phyloP scores from a whole-genome alignment of 169 alveolate genomes.

The Cryptosporidium baileyi region DNA sequence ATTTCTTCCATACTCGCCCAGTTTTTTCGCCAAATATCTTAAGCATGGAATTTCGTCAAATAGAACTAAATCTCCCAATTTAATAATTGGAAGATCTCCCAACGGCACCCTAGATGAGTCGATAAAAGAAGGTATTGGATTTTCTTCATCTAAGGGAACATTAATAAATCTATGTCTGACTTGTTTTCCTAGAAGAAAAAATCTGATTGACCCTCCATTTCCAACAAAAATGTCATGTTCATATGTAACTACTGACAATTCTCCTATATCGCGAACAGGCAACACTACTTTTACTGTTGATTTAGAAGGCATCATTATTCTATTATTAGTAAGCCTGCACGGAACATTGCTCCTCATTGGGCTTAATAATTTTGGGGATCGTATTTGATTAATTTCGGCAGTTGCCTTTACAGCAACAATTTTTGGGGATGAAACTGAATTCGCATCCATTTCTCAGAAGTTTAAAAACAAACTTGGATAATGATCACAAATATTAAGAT shows the following conservation, averaged over 20 bases:
- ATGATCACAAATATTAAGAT: no score
- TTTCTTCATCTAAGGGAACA: constrained; percentile 56
- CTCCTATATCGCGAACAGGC: constrained; percentile 68
- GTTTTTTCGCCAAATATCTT: constrained; percentile 55
- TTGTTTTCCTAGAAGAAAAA: constrained; percentile 51
- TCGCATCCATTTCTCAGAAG: background rate
- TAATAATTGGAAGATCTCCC: constrained; percentile 58
- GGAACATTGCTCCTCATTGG: background rate
- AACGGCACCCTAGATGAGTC: constrained; percentile 52
- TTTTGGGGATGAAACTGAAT: background rate
- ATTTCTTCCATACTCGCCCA: constrained; percentile 68
- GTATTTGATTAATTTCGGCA: background rate
- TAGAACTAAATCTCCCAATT: constrained; percentile 35
- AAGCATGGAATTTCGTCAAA: constrained; percentile 62
- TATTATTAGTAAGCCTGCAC: constrained; percentile 19
- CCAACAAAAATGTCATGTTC: constrained; percentile 57
- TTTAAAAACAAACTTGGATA: background rate
- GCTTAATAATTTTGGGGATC: constrained; percentile 2
- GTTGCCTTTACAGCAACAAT: background rate
- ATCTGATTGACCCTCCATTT: constrained; percentile 62
- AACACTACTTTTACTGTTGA: constrained; percentile 37
- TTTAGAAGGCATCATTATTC: constrained; percentile 43
- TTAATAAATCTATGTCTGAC: constrained; percentile 59
- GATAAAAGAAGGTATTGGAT: constrained; percentile 42
- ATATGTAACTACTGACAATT: constrained; percentile 28